These are phyloP conservation scores for Sclerotinia spermophila DNA, from an alignment of 2,329 filamentous ascomycete species.

Conservation along the genomic window DNA sequence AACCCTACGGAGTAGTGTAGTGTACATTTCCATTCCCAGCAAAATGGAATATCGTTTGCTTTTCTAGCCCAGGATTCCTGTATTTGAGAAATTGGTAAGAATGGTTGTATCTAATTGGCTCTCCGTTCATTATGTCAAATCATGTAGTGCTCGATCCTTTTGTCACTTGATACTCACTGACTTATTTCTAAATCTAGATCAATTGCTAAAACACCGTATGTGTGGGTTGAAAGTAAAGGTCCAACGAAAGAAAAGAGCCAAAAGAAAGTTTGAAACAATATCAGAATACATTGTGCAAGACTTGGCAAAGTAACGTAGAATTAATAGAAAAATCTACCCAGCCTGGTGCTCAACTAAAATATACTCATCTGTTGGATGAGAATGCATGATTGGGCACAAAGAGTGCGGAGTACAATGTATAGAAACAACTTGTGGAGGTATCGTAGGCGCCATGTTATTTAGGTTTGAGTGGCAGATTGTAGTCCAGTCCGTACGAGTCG, in stretches of 20 bases:
- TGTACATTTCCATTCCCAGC: conserved; percentile 6
- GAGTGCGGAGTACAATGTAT: neutral
- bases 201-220: neutral
- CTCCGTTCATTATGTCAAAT: neutral
- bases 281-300: neutral
- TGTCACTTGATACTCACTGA: neutral
- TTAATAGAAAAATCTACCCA: neutral
- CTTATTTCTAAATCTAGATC: neutral
- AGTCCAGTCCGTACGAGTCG: too few species aligned
- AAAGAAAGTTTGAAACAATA: neutral
- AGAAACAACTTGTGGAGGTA: neutral
- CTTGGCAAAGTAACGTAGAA: neutral
- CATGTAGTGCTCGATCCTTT: conserved; percentile 5
- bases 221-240: neutral
- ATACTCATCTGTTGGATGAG: neutral
- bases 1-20: conserved; percentile 6
- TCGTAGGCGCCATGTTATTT: conserved; percentile 2
- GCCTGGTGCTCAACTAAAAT: neutral
- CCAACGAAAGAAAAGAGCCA: neutral
- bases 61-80: neutral
- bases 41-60: neutral
- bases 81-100: neutral
- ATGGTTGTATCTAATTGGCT: neutral
- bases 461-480: conserved; percentile 5
- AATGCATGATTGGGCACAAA: conserved; percentile 12